Evolutionary conservation across 805 yeast species (phyloP), one percentile per base, ranked within the genome.

Genomic region (Lachancea quebecensis): DNA sequence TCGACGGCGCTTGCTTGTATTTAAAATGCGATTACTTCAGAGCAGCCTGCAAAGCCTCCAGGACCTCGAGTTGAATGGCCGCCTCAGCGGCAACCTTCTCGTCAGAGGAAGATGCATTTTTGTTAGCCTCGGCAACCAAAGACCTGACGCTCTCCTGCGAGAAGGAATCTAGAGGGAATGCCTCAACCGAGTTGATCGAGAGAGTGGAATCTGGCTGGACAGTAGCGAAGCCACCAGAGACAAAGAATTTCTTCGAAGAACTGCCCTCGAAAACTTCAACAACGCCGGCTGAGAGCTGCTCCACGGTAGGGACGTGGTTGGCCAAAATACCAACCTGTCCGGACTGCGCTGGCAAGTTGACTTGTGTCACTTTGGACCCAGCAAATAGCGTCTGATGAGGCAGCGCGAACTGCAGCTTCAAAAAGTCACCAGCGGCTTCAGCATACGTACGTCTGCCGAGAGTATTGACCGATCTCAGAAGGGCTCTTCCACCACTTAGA

Each of bases 301-400:
- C 98, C 54, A 91, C 88, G 60, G 85, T 80, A 61, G 99, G 98
- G 63, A 93, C 96, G 81, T 93, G 99, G 75, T 87, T 84, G 59
- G 98, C 96, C 65, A 93, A 75, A 55, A 93, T 79, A 86, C 99
- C 99, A 71, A 91, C 79, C 66, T 86, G 95, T 68, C 99, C 99
- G 56, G 93, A 82, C 62, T 83, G 77, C 53, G 96, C 95, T 64
- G 99, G 99, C 57, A 93, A 76, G 74, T 93, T 93, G 58, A 93
- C 98, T 77, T 93, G 88, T 63, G 67, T 63, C 37, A 72, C 75
- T 35, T 53, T 49, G 42, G 58, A 65, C 45, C 77, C 78, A 43
- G 78, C 60, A 66, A 72, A 80, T 61, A 80, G 67, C 48, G 84
- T 65, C 70, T 83, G 81, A 68, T 86, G 89, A 55, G 99, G 99